Conservation (phyloP, 2,329 filamentous ascomycete genomes). For the Penicillium sp. region DNA sequence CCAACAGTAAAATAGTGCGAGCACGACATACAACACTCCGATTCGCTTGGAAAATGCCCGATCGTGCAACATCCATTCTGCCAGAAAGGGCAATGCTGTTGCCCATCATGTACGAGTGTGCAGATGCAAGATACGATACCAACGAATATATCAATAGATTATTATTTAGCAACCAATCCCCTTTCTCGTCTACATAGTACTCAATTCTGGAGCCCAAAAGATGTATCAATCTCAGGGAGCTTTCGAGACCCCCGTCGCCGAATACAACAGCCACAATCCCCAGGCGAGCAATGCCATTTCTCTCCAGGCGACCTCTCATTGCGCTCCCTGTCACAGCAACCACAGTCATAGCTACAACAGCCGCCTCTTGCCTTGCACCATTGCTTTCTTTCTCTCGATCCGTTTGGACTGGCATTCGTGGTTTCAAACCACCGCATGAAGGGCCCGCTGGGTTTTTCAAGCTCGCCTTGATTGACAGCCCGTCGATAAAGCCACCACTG, state of each 20-base stretch:
- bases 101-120: too few species aligned
- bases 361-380: background rate
- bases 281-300: background rate
- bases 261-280: background rate
- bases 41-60: too few species aligned
- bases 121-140: too few species aligned
- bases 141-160: too few species aligned
- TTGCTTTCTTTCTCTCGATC: background rate
- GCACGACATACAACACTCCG: too few species aligned
- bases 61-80: too few species aligned
- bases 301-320: background rate
- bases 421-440: background rate
- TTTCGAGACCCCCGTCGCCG: background rate
- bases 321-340: background rate
- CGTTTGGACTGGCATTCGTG: background rate
- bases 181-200: too few species aligned
- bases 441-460: constrained; percentile 1
- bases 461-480: background rate
- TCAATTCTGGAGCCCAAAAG: too few species aligned
- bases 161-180: too few species aligned
- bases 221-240: background rate
- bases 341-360: background rate
- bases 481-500: background rate
- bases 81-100: too few species aligned
- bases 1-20: too few species aligned